Percentiles rank a stretch among this genome's conserved stretches.
phyloP scores from a whole-genome alignment of 164 flowering plant genomes.

The Warburgia ugandensis region DNA sequence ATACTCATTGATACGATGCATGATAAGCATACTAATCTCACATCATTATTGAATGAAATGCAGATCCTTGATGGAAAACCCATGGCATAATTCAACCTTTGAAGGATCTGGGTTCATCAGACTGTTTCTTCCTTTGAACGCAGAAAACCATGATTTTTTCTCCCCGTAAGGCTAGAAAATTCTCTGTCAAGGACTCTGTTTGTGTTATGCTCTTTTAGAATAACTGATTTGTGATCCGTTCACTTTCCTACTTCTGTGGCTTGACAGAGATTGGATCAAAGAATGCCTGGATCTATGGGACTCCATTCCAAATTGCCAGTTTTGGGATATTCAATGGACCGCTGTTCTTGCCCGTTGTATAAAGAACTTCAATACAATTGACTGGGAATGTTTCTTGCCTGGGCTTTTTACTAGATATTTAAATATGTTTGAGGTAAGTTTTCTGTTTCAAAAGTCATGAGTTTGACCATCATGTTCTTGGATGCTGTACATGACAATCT shows the following conservation, averaged over 20 bases:
- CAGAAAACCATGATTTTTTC: slow-evolving; percentile 79
- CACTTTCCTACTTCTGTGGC: slow-evolving; percentile 2
- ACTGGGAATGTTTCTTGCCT: slow-evolving; percentile 75
- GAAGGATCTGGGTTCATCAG: slow-evolving; percentile 93
- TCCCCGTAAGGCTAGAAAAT: slow-evolving; percentile 45
- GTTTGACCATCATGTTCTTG: too few relatives aligned
- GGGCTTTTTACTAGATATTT: slow-evolving; percentile 64
- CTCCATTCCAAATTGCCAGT: slow-evolving; percentile 80
- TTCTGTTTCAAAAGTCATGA: background rate
- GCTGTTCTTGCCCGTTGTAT: slow-evolving; percentile 72
- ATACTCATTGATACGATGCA: too few relatives aligned
- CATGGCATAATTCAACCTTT: slow-evolving; percentile 94
- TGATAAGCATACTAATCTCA: background rate
- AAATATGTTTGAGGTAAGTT: slow-evolving; percentile 88
- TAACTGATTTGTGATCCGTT: background rate
- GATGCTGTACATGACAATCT: background rate
- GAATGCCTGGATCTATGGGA: slow-evolving; percentile 64
- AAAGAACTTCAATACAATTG: slow-evolving; percentile 47
- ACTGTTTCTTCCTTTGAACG: slow-evolving; percentile 87
- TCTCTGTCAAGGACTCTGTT: background rate
- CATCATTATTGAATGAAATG: slow-evolving; percentile 1
- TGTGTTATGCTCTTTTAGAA: slow-evolving; percentile 3
- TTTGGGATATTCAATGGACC: slow-evolving; percentile 97
- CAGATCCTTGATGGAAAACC: slow-evolving; percentile 81
- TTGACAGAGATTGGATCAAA: slow-evolving; percentile 59